phyloP scores from a whole-genome alignment of 2,329 filamentous ascomycete species.

The Sodiomyces alkalinus region DNA sequence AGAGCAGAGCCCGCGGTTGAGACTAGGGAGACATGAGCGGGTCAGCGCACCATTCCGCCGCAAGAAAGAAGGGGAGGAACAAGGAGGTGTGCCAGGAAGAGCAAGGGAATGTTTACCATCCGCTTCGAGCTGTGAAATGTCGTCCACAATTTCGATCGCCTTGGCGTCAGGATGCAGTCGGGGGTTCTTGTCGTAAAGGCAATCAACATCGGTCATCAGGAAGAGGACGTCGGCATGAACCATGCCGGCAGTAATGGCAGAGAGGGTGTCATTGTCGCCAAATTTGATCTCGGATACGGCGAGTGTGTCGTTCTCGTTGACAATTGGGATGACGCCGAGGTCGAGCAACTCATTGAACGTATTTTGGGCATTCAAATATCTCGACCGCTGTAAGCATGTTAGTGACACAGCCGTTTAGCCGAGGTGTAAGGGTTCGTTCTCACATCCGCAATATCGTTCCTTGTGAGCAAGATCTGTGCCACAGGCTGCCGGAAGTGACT shows the following conservation, averaged over 20 bases:
- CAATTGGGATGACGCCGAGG: slow-evolving; percentile 94
- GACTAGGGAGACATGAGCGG: slow-evolving; percentile 30
- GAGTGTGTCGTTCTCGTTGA: slow-evolving; percentile 96
- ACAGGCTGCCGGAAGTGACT: slow-evolving; percentile 77
- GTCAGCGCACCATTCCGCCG: no score
- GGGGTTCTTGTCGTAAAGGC: slow-evolving; percentile 92
- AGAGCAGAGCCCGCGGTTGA: slow-evolving; percentile 78
- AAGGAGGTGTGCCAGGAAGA: no score
- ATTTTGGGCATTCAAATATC: slow-evolving; percentile 94
- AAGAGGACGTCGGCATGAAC: slow-evolving; percentile 93
- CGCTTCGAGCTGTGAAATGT: slow-evolving; percentile 67
- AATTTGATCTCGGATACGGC: slow-evolving; percentile 98
- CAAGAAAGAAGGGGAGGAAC: not conserved
- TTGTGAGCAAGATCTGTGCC: slow-evolving; percentile 83
- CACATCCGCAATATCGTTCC: slow-evolving; percentile 92
- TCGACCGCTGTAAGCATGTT: slow-evolving; percentile 46
- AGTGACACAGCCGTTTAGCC: no score
- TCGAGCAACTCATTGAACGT: slow-evolving; percentile 80
- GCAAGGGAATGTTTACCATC: slow-evolving; percentile 62
- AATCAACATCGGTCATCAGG: slow-evolving; percentile 98
- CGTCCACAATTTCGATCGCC: slow-evolving; percentile 82
- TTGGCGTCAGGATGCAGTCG: slow-evolving; percentile 70
- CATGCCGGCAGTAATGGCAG: slow-evolving; percentile 93
- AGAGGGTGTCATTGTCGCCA: slow-evolving; percentile 94
- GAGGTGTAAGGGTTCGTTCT: slow-evolving; percentile 15